These are phyloP conservation scores for Dactylellina haptotyla DNA, from an alignment of 2,329 filamentous ascomycete species.

Conservation along the genomic window DNA sequence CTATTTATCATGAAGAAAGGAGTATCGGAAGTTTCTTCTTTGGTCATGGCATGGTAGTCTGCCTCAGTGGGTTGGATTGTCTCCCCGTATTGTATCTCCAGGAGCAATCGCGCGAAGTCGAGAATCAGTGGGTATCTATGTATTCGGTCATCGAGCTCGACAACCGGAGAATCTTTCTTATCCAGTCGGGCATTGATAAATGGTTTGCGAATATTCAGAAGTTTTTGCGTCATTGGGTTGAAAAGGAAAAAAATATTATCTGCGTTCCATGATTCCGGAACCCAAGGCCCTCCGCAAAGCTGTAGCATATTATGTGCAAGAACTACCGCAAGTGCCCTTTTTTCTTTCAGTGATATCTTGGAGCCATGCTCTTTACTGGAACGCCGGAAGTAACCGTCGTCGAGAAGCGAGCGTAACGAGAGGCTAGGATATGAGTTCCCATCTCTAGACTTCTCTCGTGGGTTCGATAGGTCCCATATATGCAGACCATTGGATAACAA, in stretches of 20 bases:
- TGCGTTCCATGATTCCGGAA: constrained; percentile 19
- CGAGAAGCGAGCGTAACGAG: constrained; percentile 11
- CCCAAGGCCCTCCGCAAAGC: constrained; percentile 26
- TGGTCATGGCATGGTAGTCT: constrained; percentile 1
- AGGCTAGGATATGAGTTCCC: background rate
- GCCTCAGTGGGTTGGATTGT: constrained; percentile 22
- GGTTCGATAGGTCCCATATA: constrained; percentile 7
- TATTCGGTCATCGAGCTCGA: background rate
- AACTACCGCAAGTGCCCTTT: constrained; percentile 13
- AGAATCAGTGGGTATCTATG: constrained; percentile 33
- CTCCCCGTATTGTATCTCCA: constrained; percentile 32
- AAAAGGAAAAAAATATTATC: constrained; percentile 15
- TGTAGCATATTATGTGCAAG: constrained; percentile 30
- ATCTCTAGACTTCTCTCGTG: background rate
- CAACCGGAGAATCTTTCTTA: background rate
- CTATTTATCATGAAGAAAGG: constrained; percentile 24
- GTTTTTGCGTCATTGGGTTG: background rate
- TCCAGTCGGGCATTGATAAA: background rate
- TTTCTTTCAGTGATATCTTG: constrained; percentile 15
- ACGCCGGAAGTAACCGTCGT: constrained; percentile 5
- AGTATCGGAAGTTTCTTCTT: constrained; percentile 15
- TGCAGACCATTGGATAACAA: background rate
- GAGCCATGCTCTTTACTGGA: background rate
- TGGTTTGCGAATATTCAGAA: constrained; percentile 2
- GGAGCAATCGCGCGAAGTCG: constrained; percentile 23